Conservation (phyloP, 129 eudicot species). For the Centrapalus pauciflorus region DNA sequence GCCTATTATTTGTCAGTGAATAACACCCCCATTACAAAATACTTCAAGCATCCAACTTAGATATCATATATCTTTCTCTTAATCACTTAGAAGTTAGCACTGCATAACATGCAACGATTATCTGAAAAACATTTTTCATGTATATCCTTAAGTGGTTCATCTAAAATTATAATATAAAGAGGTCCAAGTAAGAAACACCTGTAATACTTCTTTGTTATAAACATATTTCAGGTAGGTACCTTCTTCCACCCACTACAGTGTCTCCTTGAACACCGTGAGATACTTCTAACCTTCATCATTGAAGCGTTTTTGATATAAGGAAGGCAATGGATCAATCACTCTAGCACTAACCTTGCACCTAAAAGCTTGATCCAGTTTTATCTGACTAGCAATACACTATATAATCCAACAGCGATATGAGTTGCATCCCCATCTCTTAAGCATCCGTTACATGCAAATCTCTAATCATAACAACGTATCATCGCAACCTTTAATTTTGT, state of each 20-base stretch:
- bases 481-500: background rate
- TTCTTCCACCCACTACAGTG: slow-evolving; percentile 5
- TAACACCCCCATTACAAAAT: too few relatives aligned
- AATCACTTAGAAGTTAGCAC: background rate
- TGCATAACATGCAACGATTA: background rate
- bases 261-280: slow-evolving; percentile 5
- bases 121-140: background rate
- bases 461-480: background rate
- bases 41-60: background rate
- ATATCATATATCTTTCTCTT: background rate
- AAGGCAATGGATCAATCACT: too few relatives aligned
- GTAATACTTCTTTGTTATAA: background rate
- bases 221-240: background rate
- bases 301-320: too few relatives aligned
- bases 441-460: background rate
- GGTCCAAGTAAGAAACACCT: background rate
- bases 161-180: background rate
- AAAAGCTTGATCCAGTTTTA: too few relatives aligned
- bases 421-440: background rate
- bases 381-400: too few relatives aligned
- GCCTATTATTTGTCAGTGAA: too few relatives aligned
- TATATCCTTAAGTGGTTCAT: background rate
- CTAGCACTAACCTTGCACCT: too few relatives aligned
- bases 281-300: background rate
- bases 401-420: background rate